Evolutionary conservation across 2,329 filamentous ascomycete species (phyloP).

Genomic region (Penicillium glabrum): DNA sequence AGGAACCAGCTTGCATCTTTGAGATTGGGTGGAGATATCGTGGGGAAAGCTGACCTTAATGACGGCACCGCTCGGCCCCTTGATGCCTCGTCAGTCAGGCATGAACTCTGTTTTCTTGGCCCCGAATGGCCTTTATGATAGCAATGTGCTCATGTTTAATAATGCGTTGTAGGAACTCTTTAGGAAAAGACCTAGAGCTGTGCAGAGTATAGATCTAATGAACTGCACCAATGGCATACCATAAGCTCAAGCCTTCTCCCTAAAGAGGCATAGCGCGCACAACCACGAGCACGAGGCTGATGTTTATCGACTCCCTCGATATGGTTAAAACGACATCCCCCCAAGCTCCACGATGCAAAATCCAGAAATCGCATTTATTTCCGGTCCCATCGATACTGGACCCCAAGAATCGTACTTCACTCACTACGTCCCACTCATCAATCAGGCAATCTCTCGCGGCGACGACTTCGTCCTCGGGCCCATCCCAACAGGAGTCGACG

Average conservation of each 20-base stretch:
- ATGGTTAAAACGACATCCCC: background rate
- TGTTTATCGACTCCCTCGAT: conserved; percentile 16
- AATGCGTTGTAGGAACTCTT: background rate
- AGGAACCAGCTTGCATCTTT: background rate
- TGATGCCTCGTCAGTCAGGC: background rate
- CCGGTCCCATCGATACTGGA: conserved; percentile 32
- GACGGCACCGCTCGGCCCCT: background rate
- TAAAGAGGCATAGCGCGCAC: conserved; percentile 1
- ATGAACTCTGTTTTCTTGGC: background rate
- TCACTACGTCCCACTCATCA: conserved; percentile 28
- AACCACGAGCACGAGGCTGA: conserved; percentile 22
- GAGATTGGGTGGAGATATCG: background rate
- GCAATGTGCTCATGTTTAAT: too few species aligned
- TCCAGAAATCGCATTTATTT: conserved; percentile 30
- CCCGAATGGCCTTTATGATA: background rate
- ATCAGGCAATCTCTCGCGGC: conserved; percentile 15
- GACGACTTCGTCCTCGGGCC: conserved; percentile 27
- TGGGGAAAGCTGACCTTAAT: background rate
- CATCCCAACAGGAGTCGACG: conserved; percentile 23
- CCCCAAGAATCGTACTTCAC: conserved; percentile 28
- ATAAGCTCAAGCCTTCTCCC: background rate
- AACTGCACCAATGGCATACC: background rate
- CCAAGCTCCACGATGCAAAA: background rate
- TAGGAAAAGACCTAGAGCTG: background rate
- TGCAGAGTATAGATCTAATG: background rate